Evolutionary conservation across 805 yeast species (phyloP).

Genomic region (Lachancea quebecensis): DNA sequence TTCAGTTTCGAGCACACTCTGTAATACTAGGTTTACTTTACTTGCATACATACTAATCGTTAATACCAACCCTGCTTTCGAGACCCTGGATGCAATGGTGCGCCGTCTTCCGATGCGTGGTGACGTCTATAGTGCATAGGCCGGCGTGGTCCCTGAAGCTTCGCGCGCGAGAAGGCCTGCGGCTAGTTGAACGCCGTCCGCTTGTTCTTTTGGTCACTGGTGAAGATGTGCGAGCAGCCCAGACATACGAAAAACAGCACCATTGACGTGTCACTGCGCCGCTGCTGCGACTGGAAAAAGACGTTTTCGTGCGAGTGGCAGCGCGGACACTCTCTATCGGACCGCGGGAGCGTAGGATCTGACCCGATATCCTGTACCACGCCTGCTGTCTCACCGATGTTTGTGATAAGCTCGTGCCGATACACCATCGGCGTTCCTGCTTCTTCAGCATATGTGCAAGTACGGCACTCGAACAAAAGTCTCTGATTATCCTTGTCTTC

Average conservation of each 20-base stretch:
- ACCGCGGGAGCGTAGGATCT: conserved; percentile 96
- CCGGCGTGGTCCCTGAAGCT: too few relatives aligned
- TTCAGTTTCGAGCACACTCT: background rate
- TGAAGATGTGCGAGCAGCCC: conserved; percentile 67
- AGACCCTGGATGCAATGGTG: background rate
- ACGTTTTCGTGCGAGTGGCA: conserved; percentile 89
- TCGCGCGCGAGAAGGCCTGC: background rate
- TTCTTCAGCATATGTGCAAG: conserved; percentile 87
- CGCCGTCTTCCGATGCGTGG: too few relatives aligned
- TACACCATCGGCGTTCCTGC: conserved; percentile 85
- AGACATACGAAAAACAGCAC: conserved; percentile 87
- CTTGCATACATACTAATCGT: conserved; percentile 1
- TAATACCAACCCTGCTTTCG: background rate
- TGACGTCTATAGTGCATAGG: too few relatives aligned
- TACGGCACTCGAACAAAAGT: conserved; percentile 86
- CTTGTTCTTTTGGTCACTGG: conserved; percentile 33
- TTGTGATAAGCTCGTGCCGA: conserved; percentile 85
- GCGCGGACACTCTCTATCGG: conserved; percentile 87
- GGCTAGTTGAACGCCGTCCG: conserved; percentile 27
- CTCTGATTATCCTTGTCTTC: conserved; percentile 74
- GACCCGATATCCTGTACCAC: conserved; percentile 91
- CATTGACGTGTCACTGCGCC: conserved; percentile 94
- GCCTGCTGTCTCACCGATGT: conserved; percentile 92
- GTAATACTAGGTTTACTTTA: background rate
- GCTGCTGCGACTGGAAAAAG: conserved; percentile 93